Conservation (phyloP, 2,329 filamentous ascomycete genomes). For the Arthrobotrys conoides region DNA sequence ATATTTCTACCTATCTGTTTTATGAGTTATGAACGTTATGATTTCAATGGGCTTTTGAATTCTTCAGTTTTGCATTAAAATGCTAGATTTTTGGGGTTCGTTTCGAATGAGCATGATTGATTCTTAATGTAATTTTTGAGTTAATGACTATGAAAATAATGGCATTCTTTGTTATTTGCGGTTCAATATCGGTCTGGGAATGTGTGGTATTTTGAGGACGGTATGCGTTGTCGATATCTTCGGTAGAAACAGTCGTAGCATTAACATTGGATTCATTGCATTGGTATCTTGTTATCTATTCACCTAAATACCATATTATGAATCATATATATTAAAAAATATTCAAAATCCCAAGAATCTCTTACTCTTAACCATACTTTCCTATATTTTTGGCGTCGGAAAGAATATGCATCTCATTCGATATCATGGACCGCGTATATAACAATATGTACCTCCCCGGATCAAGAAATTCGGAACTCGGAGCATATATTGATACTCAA, state of each 20-base stretch:
- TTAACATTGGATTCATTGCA: too few species aligned
- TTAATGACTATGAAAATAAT: constrained; percentile 19
- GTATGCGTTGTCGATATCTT: constrained; percentile 5
- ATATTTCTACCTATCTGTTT: background rate
- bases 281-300: too few species aligned
- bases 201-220: constrained; percentile 1
- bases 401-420: too few species aligned
- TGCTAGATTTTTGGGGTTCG: background rate
- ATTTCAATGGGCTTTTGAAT: background rate
- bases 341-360: too few species aligned
- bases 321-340: too few species aligned
- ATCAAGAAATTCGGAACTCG: background rate
- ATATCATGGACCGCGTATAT: too few species aligned
- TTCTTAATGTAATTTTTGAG: constrained; percentile 14
- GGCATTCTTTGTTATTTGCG: background rate
- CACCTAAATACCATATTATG: too few species aligned
- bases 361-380: too few species aligned
- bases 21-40: constrained; percentile 10
- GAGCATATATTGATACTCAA: background rate
- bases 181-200: background rate
- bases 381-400: too few species aligned
- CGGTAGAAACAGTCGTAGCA: background rate
- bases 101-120: background rate
- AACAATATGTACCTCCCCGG: too few species aligned
- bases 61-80: constrained; percentile 1